Evolutionary conservation across 2,329 filamentous ascomycete species (phyloP), one percentile per base, ranked within the genome.

Genomic region (Trichoderma lentiforme): DNA sequence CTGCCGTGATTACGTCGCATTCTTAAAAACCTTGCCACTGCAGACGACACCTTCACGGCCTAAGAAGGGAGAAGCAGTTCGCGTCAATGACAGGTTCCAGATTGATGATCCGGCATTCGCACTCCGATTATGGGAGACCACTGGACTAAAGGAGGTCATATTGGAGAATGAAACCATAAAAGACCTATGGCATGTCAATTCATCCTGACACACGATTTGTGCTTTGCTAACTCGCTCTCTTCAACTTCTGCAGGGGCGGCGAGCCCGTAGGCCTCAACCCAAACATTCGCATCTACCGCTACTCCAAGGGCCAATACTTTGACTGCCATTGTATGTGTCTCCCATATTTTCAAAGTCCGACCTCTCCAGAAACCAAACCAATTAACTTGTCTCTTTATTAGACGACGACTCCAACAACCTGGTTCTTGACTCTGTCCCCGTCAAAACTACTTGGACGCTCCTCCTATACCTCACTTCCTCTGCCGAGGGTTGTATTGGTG

Each of bases 81-180:
- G 95, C 43, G 92, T 97, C 61, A 98, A 98, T 79, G 95, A 98
- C 79, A 90, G 95, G 12, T 97, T 92, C 76, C 93, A 97, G 82
- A 84, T 97, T 24, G 84, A 94, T 32, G 95, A 98, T 82, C 82
- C 88, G 32, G 81, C 75, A 0, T 97, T 98, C 80, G 93, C 95
- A 0, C 86, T 89, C 76, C 84, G 87, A 70, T 81, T 98, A 15
- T 98, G 95, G 94, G 86, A 86, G 58, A 86, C 89, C 73, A 97
- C 94, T 1, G 92, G 91, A 0, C 81, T 98, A 74, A 90, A 87
- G 76, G 88, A 92, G 58, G 84, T 91, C 2, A 73, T 89, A 76
- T 86, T 76, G 73, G 81, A 78, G 67, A 82, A 78, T 71, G 83
- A 77, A 63, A 77, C 83, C 36, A 75, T 80, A 12, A 79, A 81